phyloP scores from a whole-genome alignment of 192 early-diverging fungal genomes.

The Spizellomyces punctatus region DNA sequence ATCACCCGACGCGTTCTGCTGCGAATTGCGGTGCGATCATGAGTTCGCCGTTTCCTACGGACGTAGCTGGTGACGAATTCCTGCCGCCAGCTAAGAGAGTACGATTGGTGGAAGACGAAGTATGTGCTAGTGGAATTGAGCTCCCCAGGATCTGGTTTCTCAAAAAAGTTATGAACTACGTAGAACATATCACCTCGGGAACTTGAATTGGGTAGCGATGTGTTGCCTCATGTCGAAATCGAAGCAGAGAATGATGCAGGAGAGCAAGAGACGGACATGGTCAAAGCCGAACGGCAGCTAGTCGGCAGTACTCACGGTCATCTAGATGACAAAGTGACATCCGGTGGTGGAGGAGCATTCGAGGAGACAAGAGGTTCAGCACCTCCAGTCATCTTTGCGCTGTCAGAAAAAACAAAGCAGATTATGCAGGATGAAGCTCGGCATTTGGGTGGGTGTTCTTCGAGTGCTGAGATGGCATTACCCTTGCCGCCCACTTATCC shows the following conservation, averaged over 20 bases:
- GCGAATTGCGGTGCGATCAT: too few relatives aligned
- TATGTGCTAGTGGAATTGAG: too few relatives aligned
- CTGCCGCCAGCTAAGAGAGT: too few relatives aligned
- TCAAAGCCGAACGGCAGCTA: constrained; percentile 14
- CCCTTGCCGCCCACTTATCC: too few relatives aligned
- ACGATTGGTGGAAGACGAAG: too few relatives aligned
- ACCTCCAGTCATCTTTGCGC: not conserved
- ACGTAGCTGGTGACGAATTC: too few relatives aligned
- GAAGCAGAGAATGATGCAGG: not conserved
- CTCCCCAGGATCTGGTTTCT: too few relatives aligned
- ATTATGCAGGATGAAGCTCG: constrained; percentile 43
- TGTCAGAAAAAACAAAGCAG: constrained; percentile 15
- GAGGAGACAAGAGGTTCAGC: not conserved
- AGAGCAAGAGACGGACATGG: constrained; percentile 1
- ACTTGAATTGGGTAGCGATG: constrained; percentile 16
- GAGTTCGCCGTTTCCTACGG: too few relatives aligned
- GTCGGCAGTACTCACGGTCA: not conserved
- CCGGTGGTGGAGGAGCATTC: not conserved
- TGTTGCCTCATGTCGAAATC: constrained; percentile 12
- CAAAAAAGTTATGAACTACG: too few relatives aligned
- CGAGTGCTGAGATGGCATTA: too few relatives aligned
- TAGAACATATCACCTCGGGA: not conserved
- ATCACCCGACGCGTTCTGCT: too few relatives aligned
- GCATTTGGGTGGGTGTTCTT: constrained; percentile 26
- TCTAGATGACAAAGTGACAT: too few relatives aligned